Base-by-base conservation (phyloP, 176 grass and related monocot species). In the Stipa capillata region DNA sequence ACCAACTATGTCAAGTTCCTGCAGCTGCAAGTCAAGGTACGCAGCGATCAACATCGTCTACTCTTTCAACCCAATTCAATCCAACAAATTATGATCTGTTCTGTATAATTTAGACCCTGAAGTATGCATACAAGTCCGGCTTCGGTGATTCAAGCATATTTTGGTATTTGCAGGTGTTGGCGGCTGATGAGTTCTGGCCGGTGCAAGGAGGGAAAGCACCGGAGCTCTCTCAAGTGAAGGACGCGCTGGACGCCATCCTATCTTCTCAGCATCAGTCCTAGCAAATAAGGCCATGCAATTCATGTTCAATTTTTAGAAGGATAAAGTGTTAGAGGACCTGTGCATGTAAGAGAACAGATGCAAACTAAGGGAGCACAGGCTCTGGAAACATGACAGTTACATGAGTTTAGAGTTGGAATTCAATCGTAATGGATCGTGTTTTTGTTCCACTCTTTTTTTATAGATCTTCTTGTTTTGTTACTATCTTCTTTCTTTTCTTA, bases 1-100 rank as follows among this genome's bases (percentile, higher is more conserved):
- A 94, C 94, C 69, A 90, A 71, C 79, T 97, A 97, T 71, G 95
- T 97, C 73, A 94, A 97, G 85, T 97, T 97, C 67, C 87, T 94
- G 32, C 95, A 97, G 66, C 78, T 97, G 64, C 95, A 97, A 97
- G 92, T 92, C 31, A 97, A 97, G 89, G 95, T 97, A 76, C 0
- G 18, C 35, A 17, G 27, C 6, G 23, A 50, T 32, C 10, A 6
- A 14, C 36, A 23, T 27, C 15, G 11, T 67, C 7, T 24, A 56
- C 73, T 27, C 3, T 39, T 36, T 72, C 39, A 23, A 33, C 17
- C 25, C 45, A 8, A 42, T 50, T 40, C 37, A 3, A 23, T 27
- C 17, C 16, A 4, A 31, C 48, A n/a, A n/a, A n/a, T n/a, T n/a
- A n/a, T n/a, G n/a, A n/a, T n/a, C n/a, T n/a, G n/a, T n/a, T n/a